phyloP scores from a whole-genome alignment of 75 land plant species.

The Ceratopteris richardii region DNA sequence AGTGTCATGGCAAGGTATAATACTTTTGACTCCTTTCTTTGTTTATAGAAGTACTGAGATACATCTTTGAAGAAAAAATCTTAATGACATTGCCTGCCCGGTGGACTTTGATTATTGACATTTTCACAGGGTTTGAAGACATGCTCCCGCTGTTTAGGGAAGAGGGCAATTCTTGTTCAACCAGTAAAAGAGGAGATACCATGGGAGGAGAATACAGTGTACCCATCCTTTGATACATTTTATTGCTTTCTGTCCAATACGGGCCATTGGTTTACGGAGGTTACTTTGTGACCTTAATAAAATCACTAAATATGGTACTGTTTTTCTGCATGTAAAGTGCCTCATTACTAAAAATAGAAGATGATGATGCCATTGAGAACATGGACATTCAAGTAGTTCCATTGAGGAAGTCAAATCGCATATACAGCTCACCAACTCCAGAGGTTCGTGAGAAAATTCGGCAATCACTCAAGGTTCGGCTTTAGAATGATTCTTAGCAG shows the following conservation, averaged over 20 bases:
- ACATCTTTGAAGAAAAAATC: too few relatives aligned
- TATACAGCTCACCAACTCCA: conserved; percentile 55
- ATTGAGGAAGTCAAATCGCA: conserved; percentile 57
- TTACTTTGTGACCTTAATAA: too few relatives aligned
- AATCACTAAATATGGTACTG: too few relatives aligned
- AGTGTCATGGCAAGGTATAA: conserved; percentile 69
- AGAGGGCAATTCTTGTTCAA: neutral
- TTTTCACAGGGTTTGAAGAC: neutral
- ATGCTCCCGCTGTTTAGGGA: neutral
- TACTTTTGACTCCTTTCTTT: neutral
- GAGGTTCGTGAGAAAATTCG: conserved; percentile 79
- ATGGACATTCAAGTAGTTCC: conserved; percentile 59
- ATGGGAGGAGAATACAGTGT: conserved; percentile 19
- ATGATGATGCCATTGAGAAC: conserved; percentile 79
- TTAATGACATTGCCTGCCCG: neutral
- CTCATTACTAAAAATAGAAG: too few relatives aligned
- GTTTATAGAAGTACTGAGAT: too few relatives aligned
- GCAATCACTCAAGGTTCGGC: conserved; percentile 62
- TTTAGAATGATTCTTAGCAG: too few relatives aligned
- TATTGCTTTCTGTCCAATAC: too few relatives aligned
- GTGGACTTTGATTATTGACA: neutral
- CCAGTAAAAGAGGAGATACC: neutral
- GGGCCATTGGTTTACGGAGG: too few relatives aligned
- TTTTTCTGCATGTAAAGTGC: too few relatives aligned
- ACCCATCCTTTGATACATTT: too few relatives aligned